Evolutionary conservation across 805 yeast species (phyloP).

Genomic region (Yamadazyma akitaensis): DNA sequence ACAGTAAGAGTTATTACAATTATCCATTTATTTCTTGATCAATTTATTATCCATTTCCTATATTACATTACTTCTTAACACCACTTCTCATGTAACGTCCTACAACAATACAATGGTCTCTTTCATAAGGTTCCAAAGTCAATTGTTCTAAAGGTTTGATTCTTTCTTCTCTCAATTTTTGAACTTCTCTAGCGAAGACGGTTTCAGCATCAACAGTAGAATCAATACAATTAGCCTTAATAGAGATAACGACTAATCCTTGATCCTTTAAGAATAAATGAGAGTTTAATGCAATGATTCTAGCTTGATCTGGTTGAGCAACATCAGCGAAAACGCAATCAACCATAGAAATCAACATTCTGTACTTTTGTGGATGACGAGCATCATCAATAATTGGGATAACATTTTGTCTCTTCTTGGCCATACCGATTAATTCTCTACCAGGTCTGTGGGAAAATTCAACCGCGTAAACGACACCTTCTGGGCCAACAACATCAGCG

Average conservation of each 20-base stretch:
- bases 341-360: constrained; percentile 99
- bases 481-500: constrained; percentile 98
- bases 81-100: constrained; percentile 96
- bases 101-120: constrained; percentile 99
- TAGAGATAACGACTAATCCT: constrained; percentile 98
- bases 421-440: constrained; percentile 98
- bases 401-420: constrained; percentile 99
- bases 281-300: constrained; percentile 97
- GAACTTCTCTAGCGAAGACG: constrained; percentile 98
- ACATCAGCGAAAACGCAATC: constrained; percentile 99
- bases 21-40: constrained; percentile 4
- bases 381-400: constrained; percentile 99
- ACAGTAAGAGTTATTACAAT: background rate
- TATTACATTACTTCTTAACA: constrained; percentile 37
- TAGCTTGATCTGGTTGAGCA: constrained; percentile 99
- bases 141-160: constrained; percentile 98
- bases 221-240: constrained; percentile 99
- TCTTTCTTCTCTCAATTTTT: constrained; percentile 97
- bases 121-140: constrained; percentile 98
- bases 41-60: constrained; percentile 9
- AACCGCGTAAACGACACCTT: constrained; percentile 97
- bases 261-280: constrained; percentile 97
- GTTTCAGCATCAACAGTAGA: constrained; percentile 99
- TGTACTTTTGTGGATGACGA: constrained; percentile 99
- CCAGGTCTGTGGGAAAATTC: constrained; percentile 99